Conservation (phyloP, 108 stramenopile species). For the Nitzschia sp. region DNA sequence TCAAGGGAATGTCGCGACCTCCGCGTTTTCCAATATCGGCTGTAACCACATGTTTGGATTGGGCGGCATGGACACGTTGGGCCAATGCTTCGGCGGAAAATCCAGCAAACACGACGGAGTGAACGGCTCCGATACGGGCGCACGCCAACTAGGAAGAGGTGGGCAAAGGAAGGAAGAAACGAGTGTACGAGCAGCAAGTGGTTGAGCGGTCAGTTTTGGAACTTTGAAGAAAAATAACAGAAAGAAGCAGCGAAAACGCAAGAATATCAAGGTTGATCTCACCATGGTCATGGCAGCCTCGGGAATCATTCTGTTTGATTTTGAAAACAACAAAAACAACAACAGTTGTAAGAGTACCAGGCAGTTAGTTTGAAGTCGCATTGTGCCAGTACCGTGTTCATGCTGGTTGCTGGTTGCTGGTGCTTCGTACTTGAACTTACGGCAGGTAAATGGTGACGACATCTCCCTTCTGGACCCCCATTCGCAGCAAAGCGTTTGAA, state of each 20-base stretch:
- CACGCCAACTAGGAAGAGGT: conserved; percentile 78
- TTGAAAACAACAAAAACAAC: too few relatives aligned
- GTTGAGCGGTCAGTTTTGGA: too few relatives aligned
- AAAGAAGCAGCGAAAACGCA: background rate
- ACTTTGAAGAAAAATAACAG: background rate
- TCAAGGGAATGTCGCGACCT: conserved; percentile 76
- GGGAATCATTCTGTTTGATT: conserved; percentile 89
- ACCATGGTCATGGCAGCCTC: conserved; percentile 92
- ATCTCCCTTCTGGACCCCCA: conserved; percentile 89
- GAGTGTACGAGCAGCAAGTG: background rate
- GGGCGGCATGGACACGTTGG: conserved; percentile 86
- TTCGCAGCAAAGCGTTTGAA: conserved; percentile 88
- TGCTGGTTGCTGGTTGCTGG: too few relatives aligned
- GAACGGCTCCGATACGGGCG: conserved; percentile 94
- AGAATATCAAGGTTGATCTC: background rate
- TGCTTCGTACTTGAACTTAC: conserved; percentile 20
- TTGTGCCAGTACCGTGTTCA: too few relatives aligned
- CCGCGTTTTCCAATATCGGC: conserved; percentile 87
- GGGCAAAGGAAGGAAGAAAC: background rate
- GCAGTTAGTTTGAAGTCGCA: too few relatives aligned
- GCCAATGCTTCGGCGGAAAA: conserved; percentile 92
- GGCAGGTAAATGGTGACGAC: conserved; percentile 98
- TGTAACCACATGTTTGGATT: conserved; percentile 84
- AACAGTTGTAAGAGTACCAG: too few relatives aligned
- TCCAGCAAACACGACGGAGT: conserved; percentile 98